phyloP scores from a whole-genome alignment of 78 protist genomes.

The Dictyostelium capitatum region DNA sequence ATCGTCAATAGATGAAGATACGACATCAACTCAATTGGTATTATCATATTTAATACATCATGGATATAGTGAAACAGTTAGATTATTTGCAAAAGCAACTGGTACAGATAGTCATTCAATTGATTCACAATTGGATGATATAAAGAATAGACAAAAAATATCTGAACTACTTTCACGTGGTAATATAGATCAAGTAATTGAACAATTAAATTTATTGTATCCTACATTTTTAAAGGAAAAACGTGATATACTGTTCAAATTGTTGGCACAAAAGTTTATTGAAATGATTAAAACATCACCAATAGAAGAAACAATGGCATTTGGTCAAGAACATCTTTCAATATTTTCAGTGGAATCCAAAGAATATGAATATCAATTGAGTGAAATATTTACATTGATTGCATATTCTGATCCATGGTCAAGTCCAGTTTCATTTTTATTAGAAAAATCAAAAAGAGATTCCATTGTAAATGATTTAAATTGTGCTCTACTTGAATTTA shows the following conservation, averaged over 20 bases:
- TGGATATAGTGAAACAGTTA: slow-evolving; percentile 86
- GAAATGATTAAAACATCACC: slow-evolving; percentile 76
- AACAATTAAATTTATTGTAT: slow-evolving; percentile 33
- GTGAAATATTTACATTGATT: slow-evolving; percentile 76
- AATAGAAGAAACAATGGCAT: slow-evolving; percentile 61
- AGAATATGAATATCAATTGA: slow-evolving; percentile 26
- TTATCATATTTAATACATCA: slow-evolving; percentile 79
- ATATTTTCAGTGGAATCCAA: neutral
- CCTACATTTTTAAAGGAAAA: slow-evolving; percentile 47
- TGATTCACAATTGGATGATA: slow-evolving; percentile 50
- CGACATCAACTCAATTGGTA: slow-evolving; percentile 66
- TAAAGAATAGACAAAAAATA: slow-evolving; percentile 74
- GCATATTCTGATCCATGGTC: slow-evolving; percentile 82
- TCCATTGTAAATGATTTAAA: slow-evolving; percentile 79
- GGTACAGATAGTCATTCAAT: slow-evolving; percentile 24
- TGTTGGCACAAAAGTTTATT: slow-evolving; percentile 74
- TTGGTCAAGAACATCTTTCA: slow-evolving; percentile 19
- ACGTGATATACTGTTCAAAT: slow-evolving; percentile 54
- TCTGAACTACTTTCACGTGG: slow-evolving; percentile 70
- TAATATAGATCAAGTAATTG: slow-evolving; percentile 71
- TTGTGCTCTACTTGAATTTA: slow-evolving; percentile 53
- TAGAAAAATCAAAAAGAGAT: slow-evolving; percentile 66
- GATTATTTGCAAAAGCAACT: slow-evolving; percentile 73
- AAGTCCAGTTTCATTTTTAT: slow-evolving; percentile 65
- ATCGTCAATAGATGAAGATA: slow-evolving; percentile 38